Conservation (phyloP, 2,329 filamentous ascomycete genomes). For the Diaporthe aspalathi region DNA sequence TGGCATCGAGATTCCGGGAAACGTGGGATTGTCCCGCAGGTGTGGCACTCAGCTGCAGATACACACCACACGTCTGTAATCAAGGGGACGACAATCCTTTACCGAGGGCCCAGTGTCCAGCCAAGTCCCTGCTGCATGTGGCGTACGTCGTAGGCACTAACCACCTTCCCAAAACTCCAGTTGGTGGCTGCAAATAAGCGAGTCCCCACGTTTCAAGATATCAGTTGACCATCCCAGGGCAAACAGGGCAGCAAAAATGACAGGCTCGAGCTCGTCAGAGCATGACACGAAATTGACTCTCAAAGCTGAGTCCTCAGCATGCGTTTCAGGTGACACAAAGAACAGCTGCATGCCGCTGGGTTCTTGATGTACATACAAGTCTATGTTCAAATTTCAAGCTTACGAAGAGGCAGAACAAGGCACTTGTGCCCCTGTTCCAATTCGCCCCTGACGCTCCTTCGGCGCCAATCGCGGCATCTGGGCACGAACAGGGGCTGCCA, state of each 20-base stretch:
- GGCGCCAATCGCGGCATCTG: slow-evolving; percentile 26
- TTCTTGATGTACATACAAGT: background rate
- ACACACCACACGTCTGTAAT: slow-evolving; percentile 18
- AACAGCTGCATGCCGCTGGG: slow-evolving; percentile 1
- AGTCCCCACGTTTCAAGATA: slow-evolving; percentile 35
- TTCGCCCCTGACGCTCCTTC: slow-evolving; percentile 21
- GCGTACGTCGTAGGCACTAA: slow-evolving; percentile 23
- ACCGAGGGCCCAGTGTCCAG: slow-evolving; percentile 25
- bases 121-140: slow-evolving; percentile 13
- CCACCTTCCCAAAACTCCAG: slow-evolving; percentile 34
- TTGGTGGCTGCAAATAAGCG: slow-evolving; percentile 30
- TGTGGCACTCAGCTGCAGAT: slow-evolving; percentile 13
- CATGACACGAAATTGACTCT: slow-evolving; percentile 21
- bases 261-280: slow-evolving; percentile 28
- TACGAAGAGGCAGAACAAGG: background rate
- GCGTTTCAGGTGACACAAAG: slow-evolving; percentile 30
- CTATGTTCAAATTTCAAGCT: background rate
- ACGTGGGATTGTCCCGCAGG: slow-evolving; percentile 31
- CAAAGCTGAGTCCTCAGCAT: slow-evolving; percentile 33
- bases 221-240: slow-evolving; percentile 22
- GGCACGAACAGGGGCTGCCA: slow-evolving; percentile 21
- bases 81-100: slow-evolving; percentile 26
- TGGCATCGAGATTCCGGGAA: slow-evolving; percentile 27
- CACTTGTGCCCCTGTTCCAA: slow-evolving; percentile 5
- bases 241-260: slow-evolving; percentile 24